These are phyloP conservation scores for Beauveria medogensis DNA, from an alignment of 2,329 filamentous ascomycete genomes.

Conservation along the genomic window DNA sequence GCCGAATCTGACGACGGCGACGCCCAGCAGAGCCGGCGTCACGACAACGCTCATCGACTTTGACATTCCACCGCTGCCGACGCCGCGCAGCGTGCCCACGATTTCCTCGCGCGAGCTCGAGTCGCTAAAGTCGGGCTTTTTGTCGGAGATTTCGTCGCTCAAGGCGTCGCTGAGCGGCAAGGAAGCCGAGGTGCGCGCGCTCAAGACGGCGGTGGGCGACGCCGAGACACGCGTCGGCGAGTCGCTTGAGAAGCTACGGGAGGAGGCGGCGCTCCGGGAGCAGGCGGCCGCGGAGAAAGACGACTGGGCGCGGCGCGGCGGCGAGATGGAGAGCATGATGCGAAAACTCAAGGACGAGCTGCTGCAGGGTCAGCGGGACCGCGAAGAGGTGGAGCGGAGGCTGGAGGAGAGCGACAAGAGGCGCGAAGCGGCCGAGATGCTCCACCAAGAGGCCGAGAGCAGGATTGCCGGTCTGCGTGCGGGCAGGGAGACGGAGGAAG, in stretches of 20 bases:
- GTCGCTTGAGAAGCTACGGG: slow-evolving; percentile 73
- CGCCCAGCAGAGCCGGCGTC: slow-evolving; percentile 35
- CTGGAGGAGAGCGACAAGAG: slow-evolving; percentile 71
- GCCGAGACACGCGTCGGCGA: slow-evolving; percentile 88
- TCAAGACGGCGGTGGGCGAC: slow-evolving; percentile 81
- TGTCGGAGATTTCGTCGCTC: slow-evolving; percentile 90
- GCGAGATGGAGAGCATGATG: slow-evolving; percentile 78
- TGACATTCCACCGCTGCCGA: slow-evolving; percentile 88
- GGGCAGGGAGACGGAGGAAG: slow-evolving; percentile 39
- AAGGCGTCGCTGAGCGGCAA: slow-evolving; percentile 87
- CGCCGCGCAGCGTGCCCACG: slow-evolving; percentile 81
- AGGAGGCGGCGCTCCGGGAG: slow-evolving; percentile 64
- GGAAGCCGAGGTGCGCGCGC: slow-evolving; percentile 79
- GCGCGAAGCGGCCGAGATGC: slow-evolving; percentile 63
- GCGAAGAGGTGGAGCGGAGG: slow-evolving; percentile 67
- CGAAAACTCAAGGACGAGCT: slow-evolving; percentile 77
- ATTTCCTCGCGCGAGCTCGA: slow-evolving; percentile 90
- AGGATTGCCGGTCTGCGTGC: slow-evolving; percentile 68
- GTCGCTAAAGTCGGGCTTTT: slow-evolving; percentile 79
- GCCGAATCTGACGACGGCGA: slow-evolving; percentile 23
- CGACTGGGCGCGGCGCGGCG: slow-evolving; percentile 75
- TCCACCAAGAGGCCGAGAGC: slow-evolving; percentile 67
- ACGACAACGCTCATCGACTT: slow-evolving; percentile 64
- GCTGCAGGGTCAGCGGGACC: slow-evolving; percentile 67
- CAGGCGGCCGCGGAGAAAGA: slow-evolving; percentile 66